These are phyloP conservation scores for Salvia rosmarinus DNA, from an alignment of 257 asterid genomes.

Conservation along the genomic window DNA sequence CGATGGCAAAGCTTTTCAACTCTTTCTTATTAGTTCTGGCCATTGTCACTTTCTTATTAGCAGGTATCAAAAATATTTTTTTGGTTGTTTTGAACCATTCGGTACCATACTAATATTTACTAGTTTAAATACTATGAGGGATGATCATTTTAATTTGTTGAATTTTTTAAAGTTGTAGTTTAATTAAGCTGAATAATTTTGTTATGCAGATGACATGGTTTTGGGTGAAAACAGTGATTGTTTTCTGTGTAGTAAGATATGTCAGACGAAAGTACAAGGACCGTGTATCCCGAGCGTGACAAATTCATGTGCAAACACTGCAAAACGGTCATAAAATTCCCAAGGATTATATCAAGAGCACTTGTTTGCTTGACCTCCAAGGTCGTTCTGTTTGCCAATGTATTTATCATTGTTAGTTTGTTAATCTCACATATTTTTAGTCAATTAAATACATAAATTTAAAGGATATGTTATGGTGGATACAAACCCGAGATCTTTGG, in stretches of 20 bases:
- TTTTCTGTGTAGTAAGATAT: not conserved
- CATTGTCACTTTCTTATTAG: not conserved
- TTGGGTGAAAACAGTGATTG: not conserved
- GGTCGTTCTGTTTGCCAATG: not conserved
- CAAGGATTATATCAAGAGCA: not conserved
- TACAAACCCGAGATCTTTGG: too few species aligned
- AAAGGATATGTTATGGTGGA: too few species aligned
- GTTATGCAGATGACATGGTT: not conserved
- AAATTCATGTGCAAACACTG: not conserved
- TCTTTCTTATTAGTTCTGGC: not conserved
- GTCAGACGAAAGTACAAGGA: not conserved
- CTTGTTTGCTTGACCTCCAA: not conserved
- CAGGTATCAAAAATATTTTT: not conserved
- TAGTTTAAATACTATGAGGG: not conserved
- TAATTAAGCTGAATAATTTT: too few species aligned
- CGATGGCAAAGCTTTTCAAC: slow-evolving; percentile 6
- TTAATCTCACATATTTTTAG: too few species aligned
- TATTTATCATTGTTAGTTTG: not conserved
- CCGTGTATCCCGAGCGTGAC: not conserved
- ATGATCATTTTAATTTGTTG: not conserved
- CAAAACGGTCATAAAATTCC: not conserved
- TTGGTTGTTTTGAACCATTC: too few species aligned
- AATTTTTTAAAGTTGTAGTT: too few species aligned
- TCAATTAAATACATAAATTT: too few species aligned
- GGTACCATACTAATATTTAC: too few species aligned